A percentile compares a stretch with the other conserved stretches of the same genome.
Conservation (phyloP, 164 flowering plant genomes). For the Aristolochia californica region DNA sequence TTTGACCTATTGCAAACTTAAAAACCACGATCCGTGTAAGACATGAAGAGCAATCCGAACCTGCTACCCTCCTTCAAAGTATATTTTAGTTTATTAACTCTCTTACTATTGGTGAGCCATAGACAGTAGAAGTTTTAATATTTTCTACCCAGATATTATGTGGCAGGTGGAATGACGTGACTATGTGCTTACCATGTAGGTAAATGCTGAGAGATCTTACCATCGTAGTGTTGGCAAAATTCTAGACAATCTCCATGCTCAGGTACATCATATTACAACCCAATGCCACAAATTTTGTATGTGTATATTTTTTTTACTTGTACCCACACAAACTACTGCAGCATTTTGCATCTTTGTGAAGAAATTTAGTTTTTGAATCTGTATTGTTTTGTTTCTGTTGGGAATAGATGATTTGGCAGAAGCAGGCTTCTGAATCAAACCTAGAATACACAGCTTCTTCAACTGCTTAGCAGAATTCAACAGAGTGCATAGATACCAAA, state of each 20-base stretch:
- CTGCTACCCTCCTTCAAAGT: no score
- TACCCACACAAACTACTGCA: no score
- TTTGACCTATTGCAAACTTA: no score
- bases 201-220: slow-evolving; percentile 70
- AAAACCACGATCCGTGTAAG: no score
- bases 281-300: no score
- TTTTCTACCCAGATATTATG: no score
- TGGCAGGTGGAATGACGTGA: neutral
- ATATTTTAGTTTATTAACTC: no score
- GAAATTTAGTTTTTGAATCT: neutral
- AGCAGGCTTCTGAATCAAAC: slow-evolving; percentile 31
- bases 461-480: slow-evolving; percentile 20
- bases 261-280: slow-evolving; percentile 33
- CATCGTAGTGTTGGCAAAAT: slow-evolving; percentile 41
- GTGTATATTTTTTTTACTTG: no score
- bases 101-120: no score
- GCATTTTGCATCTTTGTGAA: no score
- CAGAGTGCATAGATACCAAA: slow-evolving; percentile 11
- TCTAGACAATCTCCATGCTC: slow-evolving; percentile 49
- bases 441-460: slow-evolving; percentile 12
- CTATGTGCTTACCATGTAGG: slow-evolving; percentile 24
- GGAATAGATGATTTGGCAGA: slow-evolving; percentile 37
- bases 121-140: no score
- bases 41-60: no score
- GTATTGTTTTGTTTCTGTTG: slow-evolving; percentile 5